Conservation (phyloP, 2,329 filamentous ascomycete species). For the Aspergillus nomiae region DNA sequence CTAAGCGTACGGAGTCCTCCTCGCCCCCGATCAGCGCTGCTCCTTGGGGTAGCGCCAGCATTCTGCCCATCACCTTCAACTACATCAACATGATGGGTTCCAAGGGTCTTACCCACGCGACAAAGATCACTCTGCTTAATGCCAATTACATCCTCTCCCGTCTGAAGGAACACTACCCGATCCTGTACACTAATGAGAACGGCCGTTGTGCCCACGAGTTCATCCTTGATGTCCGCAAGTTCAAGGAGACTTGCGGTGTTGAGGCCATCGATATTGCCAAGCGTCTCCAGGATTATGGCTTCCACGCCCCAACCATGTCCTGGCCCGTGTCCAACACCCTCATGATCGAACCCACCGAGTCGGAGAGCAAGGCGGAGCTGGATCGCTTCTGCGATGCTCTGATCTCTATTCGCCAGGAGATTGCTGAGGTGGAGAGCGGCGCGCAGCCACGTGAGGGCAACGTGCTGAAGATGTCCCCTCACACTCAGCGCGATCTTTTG, state of each 20-base stretch:
- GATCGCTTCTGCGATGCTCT: constrained; percentile 92
- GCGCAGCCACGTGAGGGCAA: constrained; percentile 74
- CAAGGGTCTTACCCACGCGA: constrained; percentile 81
- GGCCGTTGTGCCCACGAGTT: constrained; percentile 95
- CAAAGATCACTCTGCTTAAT: constrained; percentile 89
- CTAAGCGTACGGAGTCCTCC: constrained; percentile 49
- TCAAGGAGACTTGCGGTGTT: constrained; percentile 78
- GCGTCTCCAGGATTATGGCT: constrained; percentile 94
- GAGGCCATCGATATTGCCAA: constrained; percentile 96
- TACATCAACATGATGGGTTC: constrained; percentile 94
- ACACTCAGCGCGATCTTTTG: constrained; percentile 80
- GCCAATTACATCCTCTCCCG: constrained; percentile 94
- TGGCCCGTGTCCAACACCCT: constrained; percentile 94
- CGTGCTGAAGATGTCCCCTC: constrained; percentile 85
- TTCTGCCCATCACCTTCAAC: constrained; percentile 90
- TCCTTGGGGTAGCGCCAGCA: constrained; percentile 84
- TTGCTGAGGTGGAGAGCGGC: constrained; percentile 79
- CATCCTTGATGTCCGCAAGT: constrained; percentile 84
- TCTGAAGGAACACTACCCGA: constrained; percentile 81
- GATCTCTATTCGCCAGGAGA: constrained; percentile 83
- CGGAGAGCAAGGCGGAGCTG: constrained; percentile 86
- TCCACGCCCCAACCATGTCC: constrained; percentile 96
- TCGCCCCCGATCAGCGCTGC: constrained; percentile 75
- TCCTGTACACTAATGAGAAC: constrained; percentile 89
- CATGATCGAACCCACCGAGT: constrained; percentile 98